Conservation (phyloP, 768 basidiomycete species). For the Dioszegia aurantiaca region DNA sequence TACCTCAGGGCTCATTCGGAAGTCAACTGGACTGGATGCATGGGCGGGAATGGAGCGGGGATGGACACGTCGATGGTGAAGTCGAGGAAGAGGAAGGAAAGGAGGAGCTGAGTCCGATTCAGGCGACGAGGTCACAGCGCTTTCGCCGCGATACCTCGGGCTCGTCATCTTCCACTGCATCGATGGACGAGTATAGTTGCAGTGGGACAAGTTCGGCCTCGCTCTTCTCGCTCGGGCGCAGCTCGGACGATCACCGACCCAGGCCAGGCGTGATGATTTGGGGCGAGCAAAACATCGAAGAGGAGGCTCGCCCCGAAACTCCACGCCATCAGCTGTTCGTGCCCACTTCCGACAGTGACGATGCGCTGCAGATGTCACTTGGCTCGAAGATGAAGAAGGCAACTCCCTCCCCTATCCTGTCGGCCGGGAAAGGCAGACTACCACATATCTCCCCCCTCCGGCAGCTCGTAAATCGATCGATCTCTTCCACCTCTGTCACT, state of each 20-base stretch:
- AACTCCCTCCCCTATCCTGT: neutral
- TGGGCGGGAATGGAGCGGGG: conserved; percentile 30
- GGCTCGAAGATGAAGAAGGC: conserved; percentile 4
- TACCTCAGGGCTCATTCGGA: conserved; percentile 11
- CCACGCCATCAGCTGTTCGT: conserved; percentile 31
- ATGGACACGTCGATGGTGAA: neutral
- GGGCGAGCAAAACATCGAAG: conserved; percentile 19
- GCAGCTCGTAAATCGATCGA: conserved; percentile 3
- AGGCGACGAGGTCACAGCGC: neutral
- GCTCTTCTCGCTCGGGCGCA: conserved; percentile 28
- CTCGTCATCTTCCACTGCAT: conserved; percentile 26
- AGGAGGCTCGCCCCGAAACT: conserved; percentile 25
- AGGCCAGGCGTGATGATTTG: conserved; percentile 33
- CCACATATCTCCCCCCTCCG: conserved; percentile 11
- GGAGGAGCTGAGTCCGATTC: conserved; percentile 2
- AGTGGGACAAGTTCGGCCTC: conserved; percentile 38
- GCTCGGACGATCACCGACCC: conserved; percentile 30
- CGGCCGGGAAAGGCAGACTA: neutral
- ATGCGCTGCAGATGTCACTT: conserved; percentile 17
- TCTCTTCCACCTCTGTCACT: neutral
- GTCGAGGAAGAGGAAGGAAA: conserved; percentile 7
- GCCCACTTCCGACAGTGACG: neutral
- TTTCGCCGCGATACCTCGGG: conserved; percentile 30
- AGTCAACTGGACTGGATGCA: conserved; percentile 27
- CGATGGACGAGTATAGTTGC: conserved; percentile 35